phyloP scores from a whole-genome alignment of 176 grass and related monocot genomes.

The Triticum aestivum region IWGSC_CS_RefSeq_v2.1 NC_057800.1:427786697-427787196 shows the following conservation, averaged over 20 bases:
- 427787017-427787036: conserved; percentile 55
- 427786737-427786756: not conserved
- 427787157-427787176: not conserved
- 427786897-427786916: not conserved
- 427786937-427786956: not conserved
- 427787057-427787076: conserved; percentile 62
- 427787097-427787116: conserved; percentile 65
- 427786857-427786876: conserved; percentile 38
- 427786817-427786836: conserved; percentile 18
- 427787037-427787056: conserved; percentile 54
- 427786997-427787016: conserved; percentile 54
- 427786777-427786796: not conserved
- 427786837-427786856: conserved; percentile 48
- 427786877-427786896: not conserved
- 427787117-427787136: conserved; percentile 71
- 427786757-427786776: not conserved
- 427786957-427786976: conserved; percentile 37
- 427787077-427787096: conserved; percentile 89
- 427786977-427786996: conserved; percentile 88
- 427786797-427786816: conserved; percentile 37
- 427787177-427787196: not conserved
- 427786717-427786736: too few species aligned
- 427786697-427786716: too few species aligned
- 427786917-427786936: not conserved
- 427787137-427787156: conserved; percentile 37